Evolutionary conservation across 2,329 filamentous ascomycete genomes (phyloP).

Genomic region (Pseudopithomyces chartarum): DNA sequence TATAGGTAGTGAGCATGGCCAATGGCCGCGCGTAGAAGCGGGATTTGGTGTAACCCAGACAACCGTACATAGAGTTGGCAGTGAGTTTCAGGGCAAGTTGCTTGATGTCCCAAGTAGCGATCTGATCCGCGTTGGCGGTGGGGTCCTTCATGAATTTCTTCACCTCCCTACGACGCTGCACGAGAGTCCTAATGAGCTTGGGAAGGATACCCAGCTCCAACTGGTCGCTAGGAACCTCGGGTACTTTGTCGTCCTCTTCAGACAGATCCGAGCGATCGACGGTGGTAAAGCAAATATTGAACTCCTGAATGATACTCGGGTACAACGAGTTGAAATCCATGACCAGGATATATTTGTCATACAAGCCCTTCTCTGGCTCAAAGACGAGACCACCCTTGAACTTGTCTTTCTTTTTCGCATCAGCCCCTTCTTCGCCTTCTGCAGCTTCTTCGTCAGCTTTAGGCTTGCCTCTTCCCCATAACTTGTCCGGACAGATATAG

Average conservation of each 20-base stretch:
- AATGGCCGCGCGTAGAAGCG: slow-evolving; percentile 96
- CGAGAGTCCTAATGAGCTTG: slow-evolving; percentile 87
- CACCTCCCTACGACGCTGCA: slow-evolving; percentile 85
- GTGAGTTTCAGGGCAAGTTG: slow-evolving; percentile 96
- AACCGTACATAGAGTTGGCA: slow-evolving; percentile 99
- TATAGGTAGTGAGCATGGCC: slow-evolving; percentile 94
- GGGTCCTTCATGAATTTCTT: slow-evolving; percentile 98
- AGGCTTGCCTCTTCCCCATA: slow-evolving; percentile 75
- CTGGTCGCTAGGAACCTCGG: slow-evolving; percentile 75
- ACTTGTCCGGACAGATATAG: slow-evolving; percentile 97
- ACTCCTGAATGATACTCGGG: slow-evolving; percentile 98
- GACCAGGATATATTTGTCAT: slow-evolving; percentile 97
- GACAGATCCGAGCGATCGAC: slow-evolving; percentile 76
- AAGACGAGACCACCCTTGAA: slow-evolving; percentile 99
- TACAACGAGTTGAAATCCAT: slow-evolving; percentile 99
- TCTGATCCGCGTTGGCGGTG: slow-evolving; percentile 79
- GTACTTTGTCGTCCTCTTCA: slow-evolving; percentile 85
- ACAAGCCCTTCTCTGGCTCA: slow-evolving; percentile 94
- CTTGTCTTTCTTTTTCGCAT: slow-evolving; percentile 97
- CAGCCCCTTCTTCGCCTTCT: slow-evolving; percentile 68
- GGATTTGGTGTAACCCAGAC: slow-evolving; percentile 94
- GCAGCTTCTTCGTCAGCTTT: slow-evolving; percentile 74
- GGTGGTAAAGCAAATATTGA: slow-evolving; percentile 99
- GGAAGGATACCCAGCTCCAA: slow-evolving; percentile 86
- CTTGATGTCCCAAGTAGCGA: slow-evolving; percentile 97